Evolutionary conservation across 768 basidiomycete genomes (phyloP).

Genomic region (Serpula lacrymans): DNA sequence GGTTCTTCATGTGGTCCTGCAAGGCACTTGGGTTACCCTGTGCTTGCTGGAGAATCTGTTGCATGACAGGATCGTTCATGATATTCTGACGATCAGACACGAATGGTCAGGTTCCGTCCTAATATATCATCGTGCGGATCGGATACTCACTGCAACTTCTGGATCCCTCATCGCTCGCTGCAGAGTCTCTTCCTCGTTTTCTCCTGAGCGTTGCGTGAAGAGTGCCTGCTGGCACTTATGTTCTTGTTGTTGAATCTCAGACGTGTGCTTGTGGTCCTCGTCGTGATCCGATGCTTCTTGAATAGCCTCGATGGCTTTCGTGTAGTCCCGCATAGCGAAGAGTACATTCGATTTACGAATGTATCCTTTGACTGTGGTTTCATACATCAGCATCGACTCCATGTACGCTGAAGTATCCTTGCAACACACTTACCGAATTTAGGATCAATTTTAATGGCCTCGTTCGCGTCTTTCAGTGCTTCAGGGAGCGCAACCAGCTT

Average conservation of each 20-base stretch:
- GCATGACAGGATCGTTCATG: conserved; percentile 91
- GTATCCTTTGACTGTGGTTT: conserved; percentile 79
- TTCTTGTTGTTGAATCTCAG: conserved; percentile 81
- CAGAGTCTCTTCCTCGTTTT: conserved; percentile 91
- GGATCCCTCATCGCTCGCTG: conserved; percentile 97
- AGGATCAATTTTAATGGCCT: conserved; percentile 89
- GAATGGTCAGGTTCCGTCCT: neutral
- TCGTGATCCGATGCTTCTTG: conserved; percentile 80
- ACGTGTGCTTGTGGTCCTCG: conserved; percentile 73
- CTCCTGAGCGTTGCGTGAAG: conserved; percentile 72
- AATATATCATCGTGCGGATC: neutral
- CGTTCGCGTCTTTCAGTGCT: conserved; percentile 92
- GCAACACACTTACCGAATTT: conserved; percentile 61
- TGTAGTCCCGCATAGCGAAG: conserved; percentile 87
- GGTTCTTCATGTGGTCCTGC: conserved; percentile 96
- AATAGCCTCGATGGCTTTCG: conserved; percentile 79
- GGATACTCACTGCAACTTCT: conserved; percentile 74
- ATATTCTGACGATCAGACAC: conserved; percentile 59
- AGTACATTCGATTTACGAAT: conserved; percentile 89
- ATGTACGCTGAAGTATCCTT: no score
- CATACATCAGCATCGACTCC: no score
- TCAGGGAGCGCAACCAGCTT: conserved; percentile 93
- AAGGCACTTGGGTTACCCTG: conserved; percentile 85
- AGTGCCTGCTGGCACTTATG: conserved; percentile 79
- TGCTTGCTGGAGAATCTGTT: conserved; percentile 91